Conservation (phyloP, 345 rosid species). For the Corymbia maculata region DNA sequence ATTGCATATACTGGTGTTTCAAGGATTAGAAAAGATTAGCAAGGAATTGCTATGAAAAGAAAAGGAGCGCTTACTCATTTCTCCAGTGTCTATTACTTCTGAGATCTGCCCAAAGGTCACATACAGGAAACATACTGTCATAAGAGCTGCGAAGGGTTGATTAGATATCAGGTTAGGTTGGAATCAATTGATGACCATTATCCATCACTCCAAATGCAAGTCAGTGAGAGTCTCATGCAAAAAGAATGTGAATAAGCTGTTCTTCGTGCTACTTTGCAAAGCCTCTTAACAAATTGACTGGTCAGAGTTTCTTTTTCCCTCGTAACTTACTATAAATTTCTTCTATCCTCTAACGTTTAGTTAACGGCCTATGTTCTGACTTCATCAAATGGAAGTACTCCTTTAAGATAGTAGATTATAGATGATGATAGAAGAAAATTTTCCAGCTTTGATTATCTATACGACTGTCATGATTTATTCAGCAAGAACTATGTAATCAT, state of each 20-base stretch:
- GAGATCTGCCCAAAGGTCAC: constrained; percentile 43
- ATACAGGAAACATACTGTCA: constrained; percentile 29
- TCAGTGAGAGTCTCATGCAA: neutral
- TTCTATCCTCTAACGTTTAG: neutral
- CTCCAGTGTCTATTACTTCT: constrained; percentile 40
- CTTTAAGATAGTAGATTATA: neutral
- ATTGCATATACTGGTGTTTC: neutral
- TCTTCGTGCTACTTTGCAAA: neutral
- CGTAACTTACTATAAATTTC: neutral
- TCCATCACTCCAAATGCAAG: neutral
- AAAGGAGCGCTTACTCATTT: constrained; percentile 18
- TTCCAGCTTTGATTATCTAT: neutral
- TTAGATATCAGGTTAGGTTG: neutral
- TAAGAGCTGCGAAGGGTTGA: constrained; percentile 14
- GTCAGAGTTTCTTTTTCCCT: neutral
- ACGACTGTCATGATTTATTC: neutral
- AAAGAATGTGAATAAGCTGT: neutral
- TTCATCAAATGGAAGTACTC: neutral
- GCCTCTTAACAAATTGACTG: neutral
- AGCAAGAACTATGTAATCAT: neutral
- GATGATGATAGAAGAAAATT: neutral
- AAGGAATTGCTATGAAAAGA: neutral
- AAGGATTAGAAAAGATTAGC: neutral
- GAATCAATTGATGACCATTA: neutral
- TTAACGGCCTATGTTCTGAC: neutral